Conservation (phyloP, 2,329 filamentous ascomycete species). For the Xylaria sp. region DNA sequence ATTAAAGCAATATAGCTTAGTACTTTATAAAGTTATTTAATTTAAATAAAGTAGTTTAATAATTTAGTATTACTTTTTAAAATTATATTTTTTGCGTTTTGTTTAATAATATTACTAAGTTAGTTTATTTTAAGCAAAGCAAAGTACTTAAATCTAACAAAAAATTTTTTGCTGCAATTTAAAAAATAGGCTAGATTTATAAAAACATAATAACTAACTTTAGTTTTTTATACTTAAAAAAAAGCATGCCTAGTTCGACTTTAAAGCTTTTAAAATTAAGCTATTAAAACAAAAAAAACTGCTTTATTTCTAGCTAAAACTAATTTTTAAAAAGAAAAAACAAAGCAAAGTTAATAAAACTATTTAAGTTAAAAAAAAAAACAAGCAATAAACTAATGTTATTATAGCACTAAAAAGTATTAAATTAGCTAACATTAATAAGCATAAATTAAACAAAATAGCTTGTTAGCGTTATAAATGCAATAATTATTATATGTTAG, state of each 20-base stretch:
- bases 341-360: background rate
- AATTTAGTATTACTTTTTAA: background rate
- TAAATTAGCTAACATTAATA: background rate
- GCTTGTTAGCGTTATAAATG: background rate
- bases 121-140: slow-evolving; percentile 2
- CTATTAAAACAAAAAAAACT: background rate
- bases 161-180: background rate
- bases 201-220: background rate
- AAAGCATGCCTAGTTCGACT: background rate
- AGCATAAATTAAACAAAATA: background rate
- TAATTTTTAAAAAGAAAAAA: slow-evolving; percentile 7
- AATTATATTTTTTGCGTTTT: background rate
- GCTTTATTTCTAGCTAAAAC: background rate
- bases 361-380: background rate
- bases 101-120: slow-evolving; percentile 2
- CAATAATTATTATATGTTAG: background rate
- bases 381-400: background rate
- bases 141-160: background rate
- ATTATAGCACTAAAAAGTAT: background rate
- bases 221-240: background rate
- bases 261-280: background rate
- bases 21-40: too few relatives aligned
- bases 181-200: background rate
- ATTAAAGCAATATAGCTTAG: too few relatives aligned
- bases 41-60: too few relatives aligned